Base-by-base conservation (phyloP, 345 rosid species). In the Cardamine chenopodiifolia region DNA sequence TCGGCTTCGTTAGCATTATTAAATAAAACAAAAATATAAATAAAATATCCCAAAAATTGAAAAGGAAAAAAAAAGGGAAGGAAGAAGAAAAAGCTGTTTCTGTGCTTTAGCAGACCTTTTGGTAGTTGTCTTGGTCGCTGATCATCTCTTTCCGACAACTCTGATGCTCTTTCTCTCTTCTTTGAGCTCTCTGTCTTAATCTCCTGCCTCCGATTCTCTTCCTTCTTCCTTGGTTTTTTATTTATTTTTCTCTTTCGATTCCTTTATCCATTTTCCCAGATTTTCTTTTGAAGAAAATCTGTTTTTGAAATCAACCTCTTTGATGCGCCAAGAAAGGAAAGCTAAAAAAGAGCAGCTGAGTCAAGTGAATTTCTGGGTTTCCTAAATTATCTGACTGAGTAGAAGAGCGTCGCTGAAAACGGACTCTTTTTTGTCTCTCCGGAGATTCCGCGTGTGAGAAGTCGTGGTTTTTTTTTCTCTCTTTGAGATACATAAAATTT, bases 61-160 rank as follows among this genome's bases (percentile, higher is more conserved):
- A 59, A 62, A 47, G 44, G 23, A 57, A 56, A 68, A 40, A 4
- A 34, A 26, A 44, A 23, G 12, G 14, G 49, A 31, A 64, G 54
- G 61, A 80, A 32, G 83, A 48, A 53, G 48, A 67, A 78, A 57
- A 81, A 59, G 83, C 80, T 80, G 84, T 77, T 87, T 77, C 73
- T 81, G 71, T 79, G 82, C 75, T 82, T 81, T 70, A 59, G 72
- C 73, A 72, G 63, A 66, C 61, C 78, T 81, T 81, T 76, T 79
- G 77, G 79, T 81, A 77, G 80, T 82, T 79, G 79, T 84, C 77
- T 70, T 81, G 81, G 82, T 80, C 82, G 87, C 91, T 87, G 90
- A 81, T 85, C 85, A 83, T 80, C 87, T 25, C 74, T 73, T 73
- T 73, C 78, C 86, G 86, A 89, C 96, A 86, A 87, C 75, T 86